Evolutionary conservation across 176 grass and related monocot species (phyloP).

Genomic region (Triticum timopheevii): DNA sequence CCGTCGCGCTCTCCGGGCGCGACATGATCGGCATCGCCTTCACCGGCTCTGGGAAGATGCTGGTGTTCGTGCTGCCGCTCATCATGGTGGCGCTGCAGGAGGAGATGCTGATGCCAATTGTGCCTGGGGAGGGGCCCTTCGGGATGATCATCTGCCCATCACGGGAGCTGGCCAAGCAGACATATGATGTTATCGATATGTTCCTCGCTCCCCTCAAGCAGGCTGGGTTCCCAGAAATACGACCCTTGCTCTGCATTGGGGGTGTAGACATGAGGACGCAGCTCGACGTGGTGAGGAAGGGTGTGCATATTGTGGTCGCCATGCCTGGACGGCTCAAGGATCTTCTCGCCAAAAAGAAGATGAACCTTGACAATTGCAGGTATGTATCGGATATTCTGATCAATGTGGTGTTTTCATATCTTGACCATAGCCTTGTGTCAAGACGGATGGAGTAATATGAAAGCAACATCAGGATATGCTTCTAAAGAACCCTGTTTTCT

Average conservation of each 20-base stretch:
- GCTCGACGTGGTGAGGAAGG: slow-evolving; percentile 81
- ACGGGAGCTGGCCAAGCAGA: slow-evolving; percentile 88
- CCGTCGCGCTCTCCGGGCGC: slow-evolving; percentile 68
- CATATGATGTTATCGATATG: slow-evolving; percentile 73
- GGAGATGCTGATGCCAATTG: slow-evolving; percentile 76
- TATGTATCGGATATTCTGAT: background rate
- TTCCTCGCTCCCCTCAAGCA: slow-evolving; percentile 54
- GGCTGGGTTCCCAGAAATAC: slow-evolving; percentile 70
- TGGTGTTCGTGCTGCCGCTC: slow-evolving; percentile 81
- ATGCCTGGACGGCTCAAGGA: slow-evolving; percentile 90
- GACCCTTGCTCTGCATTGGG: slow-evolving; percentile 83
- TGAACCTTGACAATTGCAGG: slow-evolving; percentile 98
- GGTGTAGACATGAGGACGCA: slow-evolving; percentile 83
- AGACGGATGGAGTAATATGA: background rate
- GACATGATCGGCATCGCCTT: slow-evolving; percentile 97
- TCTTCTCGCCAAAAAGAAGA: slow-evolving; percentile 92
- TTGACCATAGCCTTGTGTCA: no score
- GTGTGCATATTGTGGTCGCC: slow-evolving; percentile 85
- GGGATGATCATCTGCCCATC: slow-evolving; percentile 87
- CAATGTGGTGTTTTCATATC: background rate
- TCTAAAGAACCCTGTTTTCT: no score
- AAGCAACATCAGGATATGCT: background rate
- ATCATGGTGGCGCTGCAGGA: slow-evolving; percentile 89
- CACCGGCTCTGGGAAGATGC: slow-evolving; percentile 84
- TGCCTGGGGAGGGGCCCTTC: slow-evolving; percentile 82